phyloP scores from a whole-genome alignment of 1,284 basidiomycete species.

The Cyathus olla region DNA sequence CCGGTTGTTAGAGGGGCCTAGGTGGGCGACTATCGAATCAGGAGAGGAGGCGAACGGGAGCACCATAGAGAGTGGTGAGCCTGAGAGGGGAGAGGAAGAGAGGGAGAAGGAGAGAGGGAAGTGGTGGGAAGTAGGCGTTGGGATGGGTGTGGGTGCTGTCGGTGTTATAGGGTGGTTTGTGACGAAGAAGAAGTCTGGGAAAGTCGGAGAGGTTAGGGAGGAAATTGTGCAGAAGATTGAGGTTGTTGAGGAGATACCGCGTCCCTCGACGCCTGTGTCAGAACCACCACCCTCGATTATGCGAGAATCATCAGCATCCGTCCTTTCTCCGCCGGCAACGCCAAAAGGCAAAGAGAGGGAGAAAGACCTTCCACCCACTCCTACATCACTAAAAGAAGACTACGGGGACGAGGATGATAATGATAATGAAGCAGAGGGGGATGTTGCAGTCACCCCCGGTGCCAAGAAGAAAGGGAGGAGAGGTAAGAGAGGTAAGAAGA shows the following conservation, averaged over 20 bases:
- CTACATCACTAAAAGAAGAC: no score
- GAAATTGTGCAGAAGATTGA: constrained; percentile 20
- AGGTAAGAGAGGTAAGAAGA: constrained; percentile 59
- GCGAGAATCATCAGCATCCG: no score
- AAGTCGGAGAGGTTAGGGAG: constrained; percentile 30
- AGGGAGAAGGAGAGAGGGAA: constrained; percentile 54
- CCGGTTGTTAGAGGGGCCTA: constrained; percentile 49
- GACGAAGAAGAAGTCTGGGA: constrained; percentile 8
- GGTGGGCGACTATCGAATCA: constrained; percentile 2
- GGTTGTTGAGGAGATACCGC: neutral
- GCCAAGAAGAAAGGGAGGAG: constrained; percentile 24
- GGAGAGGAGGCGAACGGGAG: constrained; percentile 17
- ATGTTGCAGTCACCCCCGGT: constrained; percentile 12
- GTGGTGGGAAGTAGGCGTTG: constrained; percentile 52
- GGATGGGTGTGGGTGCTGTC: constrained; percentile 2
- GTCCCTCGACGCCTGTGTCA: no score
- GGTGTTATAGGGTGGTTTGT: no score
- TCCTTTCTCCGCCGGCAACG: neutral
- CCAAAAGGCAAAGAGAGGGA: constrained; percentile 5
- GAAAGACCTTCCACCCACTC: constrained; percentile 11
- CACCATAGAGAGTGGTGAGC: constrained; percentile 8
- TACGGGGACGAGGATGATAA: neutral
- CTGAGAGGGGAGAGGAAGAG: constrained; percentile 23
- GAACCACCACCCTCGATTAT: no score
- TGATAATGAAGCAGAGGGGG: constrained; percentile 31